phyloP scores from a whole-genome alignment of 306 rosid genomes.

The Trifolium dubium region DNA sequence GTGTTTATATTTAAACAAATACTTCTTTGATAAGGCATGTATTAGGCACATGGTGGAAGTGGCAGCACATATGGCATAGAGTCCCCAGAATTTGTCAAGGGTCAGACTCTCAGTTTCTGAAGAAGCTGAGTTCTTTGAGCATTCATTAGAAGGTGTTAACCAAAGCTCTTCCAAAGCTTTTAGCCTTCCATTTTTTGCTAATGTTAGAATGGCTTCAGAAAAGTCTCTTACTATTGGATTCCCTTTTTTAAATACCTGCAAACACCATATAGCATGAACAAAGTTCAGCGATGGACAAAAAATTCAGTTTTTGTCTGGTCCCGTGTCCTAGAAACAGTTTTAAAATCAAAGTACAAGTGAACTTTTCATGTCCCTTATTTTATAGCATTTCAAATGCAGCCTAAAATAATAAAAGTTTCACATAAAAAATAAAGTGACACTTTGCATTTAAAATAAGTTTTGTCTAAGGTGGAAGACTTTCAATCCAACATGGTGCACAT shows the following conservation, averaged over 20 bases:
- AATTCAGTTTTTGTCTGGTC: no score
- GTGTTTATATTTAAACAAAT: not conserved
- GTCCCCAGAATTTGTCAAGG: conserved; percentile 52
- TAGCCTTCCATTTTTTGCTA: conserved; percentile 54
- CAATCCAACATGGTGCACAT: no score
- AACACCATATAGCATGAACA: conserved; percentile 3
- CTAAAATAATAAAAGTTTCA: no score
- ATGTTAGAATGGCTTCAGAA: conserved; percentile 52
- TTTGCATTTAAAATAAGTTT: no score
- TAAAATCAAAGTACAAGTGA: no score
- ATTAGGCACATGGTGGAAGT: conserved; percentile 52
- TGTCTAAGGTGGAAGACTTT: no score
- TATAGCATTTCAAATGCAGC: no score
- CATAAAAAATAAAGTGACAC: no score
- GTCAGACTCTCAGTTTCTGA: conserved; percentile 43
- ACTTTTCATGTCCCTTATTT: no score
- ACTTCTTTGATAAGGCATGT: conserved; percentile 9
- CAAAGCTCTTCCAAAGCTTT: conserved; percentile 36
- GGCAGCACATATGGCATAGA: conserved; percentile 50
- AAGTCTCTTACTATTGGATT: conserved; percentile 63
- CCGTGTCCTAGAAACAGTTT: no score
- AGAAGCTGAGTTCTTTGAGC: conserved; percentile 42
- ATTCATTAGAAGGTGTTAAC: conserved; percentile 47
- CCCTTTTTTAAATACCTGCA: conserved; percentile 68
- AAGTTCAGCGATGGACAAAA: no score